Evolutionary conservation across 352 stramenopile genomes (phyloP), one percentile per base, ranked within the genome.

Genomic region (Phytophthora multivora): DNA sequence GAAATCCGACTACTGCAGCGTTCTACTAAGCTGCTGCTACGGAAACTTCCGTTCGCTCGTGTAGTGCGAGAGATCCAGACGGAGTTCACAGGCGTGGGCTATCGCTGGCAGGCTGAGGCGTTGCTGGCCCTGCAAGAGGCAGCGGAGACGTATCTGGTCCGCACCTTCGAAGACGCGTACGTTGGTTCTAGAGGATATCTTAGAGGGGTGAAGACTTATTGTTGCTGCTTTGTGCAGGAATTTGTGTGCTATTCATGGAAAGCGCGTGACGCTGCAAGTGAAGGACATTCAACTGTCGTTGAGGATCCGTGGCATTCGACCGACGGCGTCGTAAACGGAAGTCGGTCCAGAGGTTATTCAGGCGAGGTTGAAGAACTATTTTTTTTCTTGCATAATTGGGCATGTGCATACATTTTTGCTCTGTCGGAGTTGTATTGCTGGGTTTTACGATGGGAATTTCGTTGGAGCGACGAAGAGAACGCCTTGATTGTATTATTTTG

Each of bases 1-100:
- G 97, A 99, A 84, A 99, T 99, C 67, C 84, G 97, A 10, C 74
- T 90, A 46, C 96, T 98, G 70, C 97, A 99, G 80, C 86, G 82
- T 21, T 97, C 82, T 46, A 99, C 97, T 0, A 95, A 98, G 55
- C 79, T 99, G 49, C 74, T 99, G 42, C 66, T 99, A 48, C 91
- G 97, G 16, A 97, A 98, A 69, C 77, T 99, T 35, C 97, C 97
- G 25, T 99, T 99, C 71, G 96, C 96, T 13, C 81, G 97, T 16
- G 78, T 99, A 12, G 96, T 98, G 40, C 82, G 93, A 12, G 93
- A 98, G 71, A 93, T 98, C 66, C 90, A 98, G 77, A 83, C 87
- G 54, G 77, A 91, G 50, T 96, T 95, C 49, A 89, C 83, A 39
- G 75, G 75, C 16, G 69, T 83, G 40, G 69, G 78, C 43, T 97